Percentiles rank a stretch among this genome's conserved stretches.
Evolutionary conservation across 2,329 filamentous ascomycete genomes (phyloP).

Genomic region (Botrytis porri): DNA sequence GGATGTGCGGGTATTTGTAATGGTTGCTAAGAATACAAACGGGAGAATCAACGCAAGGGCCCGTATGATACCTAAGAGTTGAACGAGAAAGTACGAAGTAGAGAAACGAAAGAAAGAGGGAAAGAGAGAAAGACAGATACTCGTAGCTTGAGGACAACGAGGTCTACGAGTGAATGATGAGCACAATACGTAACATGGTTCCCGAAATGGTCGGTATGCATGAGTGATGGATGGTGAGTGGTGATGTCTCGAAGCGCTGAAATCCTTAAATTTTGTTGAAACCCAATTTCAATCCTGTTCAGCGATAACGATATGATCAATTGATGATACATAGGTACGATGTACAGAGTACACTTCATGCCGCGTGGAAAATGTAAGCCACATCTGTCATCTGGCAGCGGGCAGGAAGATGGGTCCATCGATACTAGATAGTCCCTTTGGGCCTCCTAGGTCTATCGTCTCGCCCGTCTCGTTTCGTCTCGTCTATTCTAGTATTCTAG

Average conservation of each 20-base stretch:
- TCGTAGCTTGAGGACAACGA: not conserved
- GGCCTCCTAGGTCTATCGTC: not conserved
- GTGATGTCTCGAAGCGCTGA: not conserved
- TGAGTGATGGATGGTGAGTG: not conserved
- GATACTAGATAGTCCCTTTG: not conserved
- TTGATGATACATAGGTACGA: not conserved
- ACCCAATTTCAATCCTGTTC: not conserved
- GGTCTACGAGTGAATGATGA: not conserved
- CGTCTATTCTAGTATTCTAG: not conserved
- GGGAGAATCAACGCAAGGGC: constrained; percentile 5
- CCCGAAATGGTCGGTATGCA: not conserved
- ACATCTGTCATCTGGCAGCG: constrained; percentile 9
- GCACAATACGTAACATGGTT: not conserved
- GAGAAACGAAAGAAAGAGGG: not conserved
- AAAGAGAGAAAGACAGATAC: too few species aligned
- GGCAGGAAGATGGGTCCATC: not conserved
- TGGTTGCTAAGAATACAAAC: constrained; percentile 9
- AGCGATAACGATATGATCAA: not conserved
- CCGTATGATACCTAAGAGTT: constrained; percentile 1
- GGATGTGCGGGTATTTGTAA: not conserved
- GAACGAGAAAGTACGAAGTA: not conserved
- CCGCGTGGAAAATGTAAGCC: not conserved
- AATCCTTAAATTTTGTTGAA: not conserved
- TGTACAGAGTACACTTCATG: not conserved
- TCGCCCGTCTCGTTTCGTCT: not conserved